Conservation (phyloP, 805 yeast genomes). For the Saccharomycopsis synnaedendra region DNA sequence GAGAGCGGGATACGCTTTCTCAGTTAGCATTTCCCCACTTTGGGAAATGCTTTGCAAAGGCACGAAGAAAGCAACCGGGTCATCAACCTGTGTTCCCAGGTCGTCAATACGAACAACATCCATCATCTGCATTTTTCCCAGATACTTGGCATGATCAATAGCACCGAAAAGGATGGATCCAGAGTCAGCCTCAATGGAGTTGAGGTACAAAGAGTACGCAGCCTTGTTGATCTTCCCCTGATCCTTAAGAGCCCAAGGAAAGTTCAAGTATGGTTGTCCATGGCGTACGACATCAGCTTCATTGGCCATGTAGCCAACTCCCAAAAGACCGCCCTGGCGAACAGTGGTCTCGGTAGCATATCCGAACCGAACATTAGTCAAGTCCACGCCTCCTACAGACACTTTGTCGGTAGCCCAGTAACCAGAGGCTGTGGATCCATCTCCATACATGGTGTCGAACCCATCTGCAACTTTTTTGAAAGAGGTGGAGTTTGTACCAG, state of each 20-base stretch:
- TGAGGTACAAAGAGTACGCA: slow-evolving; percentile 55
- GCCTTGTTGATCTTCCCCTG: slow-evolving; percentile 45
- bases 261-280: slow-evolving; percentile 39
- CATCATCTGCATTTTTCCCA: slow-evolving; percentile 37
- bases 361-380: slow-evolving; percentile 14
- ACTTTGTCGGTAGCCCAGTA: slow-evolving; percentile 24
- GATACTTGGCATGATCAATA: slow-evolving; percentile 51
- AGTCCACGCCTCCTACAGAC: slow-evolving; percentile 15
- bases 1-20: slow-evolving; percentile 26
- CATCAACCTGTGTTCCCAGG: slow-evolving; percentile 24
- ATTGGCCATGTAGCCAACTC: slow-evolving; percentile 58
- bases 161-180: slow-evolving; percentile 68
- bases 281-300: slow-evolving; percentile 44
- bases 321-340: slow-evolving; percentile 44
- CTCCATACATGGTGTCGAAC: slow-evolving; percentile 36
- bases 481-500: slow-evolving; percentile 23
- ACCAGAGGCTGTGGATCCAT: slow-evolving; percentile 40
- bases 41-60: slow-evolving; percentile 19
- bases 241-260: slow-evolving; percentile 49
- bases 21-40: slow-evolving; percentile 13
- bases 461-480: slow-evolving; percentile 23
- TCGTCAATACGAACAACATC: slow-evolving; percentile 37
- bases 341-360: slow-evolving; percentile 15
- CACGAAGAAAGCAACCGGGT: slow-evolving; percentile 36
- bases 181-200: slow-evolving; percentile 26